Evolutionary conservation across 1,284 basidiomycete species (phyloP), one percentile per base, ranked within the genome.

Genomic region (Vanrija humicola): DNA sequence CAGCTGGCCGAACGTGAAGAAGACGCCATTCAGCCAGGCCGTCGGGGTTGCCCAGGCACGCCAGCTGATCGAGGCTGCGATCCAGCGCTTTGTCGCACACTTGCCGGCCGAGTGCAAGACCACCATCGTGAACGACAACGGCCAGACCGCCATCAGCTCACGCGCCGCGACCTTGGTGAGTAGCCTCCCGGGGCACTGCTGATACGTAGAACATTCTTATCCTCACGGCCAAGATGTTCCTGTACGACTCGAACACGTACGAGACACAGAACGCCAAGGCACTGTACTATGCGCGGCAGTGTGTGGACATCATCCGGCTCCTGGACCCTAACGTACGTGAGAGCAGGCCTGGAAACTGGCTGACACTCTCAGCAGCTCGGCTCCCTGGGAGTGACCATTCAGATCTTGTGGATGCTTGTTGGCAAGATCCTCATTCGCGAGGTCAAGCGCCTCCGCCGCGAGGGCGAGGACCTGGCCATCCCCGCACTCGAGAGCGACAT

Each of bases 201-300:
- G 10, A 34, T 14, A 5, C 16, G n/a, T 21, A 60, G 58, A 50
- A 56, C 25, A 52, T 55, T 19, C 42, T 54, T 46, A n/a, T 60
- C 4, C 40, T 42, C 14, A 43, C 46, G 3, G 45, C 54, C 6
- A 47, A 52, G 28, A 60, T 60, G 42, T 56, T 50, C 28, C 18
- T 46, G 14, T 40, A 23, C 2, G 58, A 60, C 45, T 47, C 44
- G 6, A 60, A 60, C 40, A 40, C 34, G 8, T 50, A 50, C 38
- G 42, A 50, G 3, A 43, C n/a, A 16, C 45, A 47, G 14, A 60
- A 60, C 34, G 51, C 55, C 45, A 51, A 54, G 38, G 54, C 58
- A 10, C 29, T 60, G 42, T 54, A 56, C 47, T 54, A 60, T 26
- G 58, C 44, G 5, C 40, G 58, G 7, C 28, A 44, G 10, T 54